phyloP scores from a whole-genome alignment of 2,329 filamentous ascomycete genomes.

The Beauveria australis region DNA sequence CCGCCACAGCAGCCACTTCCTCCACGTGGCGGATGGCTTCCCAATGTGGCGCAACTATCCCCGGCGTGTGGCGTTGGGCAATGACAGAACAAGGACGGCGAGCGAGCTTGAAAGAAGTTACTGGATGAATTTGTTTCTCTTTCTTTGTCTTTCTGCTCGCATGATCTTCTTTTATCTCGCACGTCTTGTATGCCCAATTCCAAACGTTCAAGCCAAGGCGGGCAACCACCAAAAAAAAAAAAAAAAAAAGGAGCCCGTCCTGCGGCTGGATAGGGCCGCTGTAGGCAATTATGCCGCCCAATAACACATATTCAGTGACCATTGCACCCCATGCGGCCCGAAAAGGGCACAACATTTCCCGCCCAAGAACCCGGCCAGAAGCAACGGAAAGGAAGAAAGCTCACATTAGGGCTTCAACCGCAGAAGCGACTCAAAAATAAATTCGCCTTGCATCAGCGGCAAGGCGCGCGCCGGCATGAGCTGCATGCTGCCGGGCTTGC shows the following conservation, averaged over 20 bases:
- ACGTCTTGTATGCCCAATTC: background rate
- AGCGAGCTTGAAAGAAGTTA: too few species aligned
- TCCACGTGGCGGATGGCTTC: slow-evolving; percentile 1
- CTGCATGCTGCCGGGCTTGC: slow-evolving; percentile 1
- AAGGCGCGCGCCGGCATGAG: slow-evolving; percentile 7
- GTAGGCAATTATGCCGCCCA: background rate
- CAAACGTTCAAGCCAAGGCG: background rate
- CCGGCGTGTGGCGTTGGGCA: background rate
- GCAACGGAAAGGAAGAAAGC: background rate
- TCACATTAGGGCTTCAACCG: background rate
- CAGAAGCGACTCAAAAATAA: background rate
- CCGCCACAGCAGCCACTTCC: background rate
- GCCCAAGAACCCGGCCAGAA: too few species aligned
- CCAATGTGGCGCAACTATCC: background rate
- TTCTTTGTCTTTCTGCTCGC: background rate
- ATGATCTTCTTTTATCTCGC: background rate
- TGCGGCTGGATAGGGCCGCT: background rate
- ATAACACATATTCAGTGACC: background rate
- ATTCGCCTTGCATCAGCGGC: background rate
- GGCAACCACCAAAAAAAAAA: background rate
- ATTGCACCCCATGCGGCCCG: background rate
- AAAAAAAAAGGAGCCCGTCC: background rate
- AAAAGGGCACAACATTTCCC: too few species aligned
- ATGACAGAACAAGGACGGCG: background rate
- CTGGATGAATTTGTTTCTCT: background rate